Evolutionary conservation across 2,329 filamentous ascomycete genomes (phyloP).

Genomic region (Pestalotiopsis sp.): DNA sequence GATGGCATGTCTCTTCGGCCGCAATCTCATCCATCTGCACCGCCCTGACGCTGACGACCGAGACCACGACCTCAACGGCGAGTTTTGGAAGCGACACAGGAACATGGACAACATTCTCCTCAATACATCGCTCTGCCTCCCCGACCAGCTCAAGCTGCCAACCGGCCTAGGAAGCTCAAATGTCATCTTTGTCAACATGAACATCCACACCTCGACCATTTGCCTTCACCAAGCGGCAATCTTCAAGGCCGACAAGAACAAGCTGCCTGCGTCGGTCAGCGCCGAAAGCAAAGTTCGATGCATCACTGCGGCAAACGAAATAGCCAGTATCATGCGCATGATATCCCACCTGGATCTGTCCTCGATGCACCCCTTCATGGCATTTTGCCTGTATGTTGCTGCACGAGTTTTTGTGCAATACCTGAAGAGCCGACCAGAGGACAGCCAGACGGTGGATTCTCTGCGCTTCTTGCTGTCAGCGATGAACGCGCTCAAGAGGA

Average conservation of each 20-base stretch:
- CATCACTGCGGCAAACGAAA: constrained; percentile 90
- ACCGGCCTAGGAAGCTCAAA: constrained; percentile 77
- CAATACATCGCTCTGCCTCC: constrained; percentile 84
- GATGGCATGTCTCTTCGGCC: constrained; percentile 87
- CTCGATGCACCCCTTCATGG: constrained; percentile 91
- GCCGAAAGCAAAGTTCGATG: constrained; percentile 92
- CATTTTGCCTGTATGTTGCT: constrained; percentile 95
- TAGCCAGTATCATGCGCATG: constrained; percentile 93
- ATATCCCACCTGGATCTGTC: constrained; percentile 88
- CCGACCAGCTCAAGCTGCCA: constrained; percentile 78
- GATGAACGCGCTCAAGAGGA: constrained; percentile 85
- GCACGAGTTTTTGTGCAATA: constrained; percentile 95
- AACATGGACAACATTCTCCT: constrained; percentile 87
- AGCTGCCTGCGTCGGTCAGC: constrained; percentile 73
- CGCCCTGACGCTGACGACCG: constrained; percentile 79
- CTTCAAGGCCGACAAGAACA: constrained; percentile 92
- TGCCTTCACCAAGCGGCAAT: constrained; percentile 98
- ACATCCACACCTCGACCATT: constrained; percentile 93
- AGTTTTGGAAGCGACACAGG: constrained; percentile 94
- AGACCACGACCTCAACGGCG: constrained; percentile 86
- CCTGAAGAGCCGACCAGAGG: constrained; percentile 88
- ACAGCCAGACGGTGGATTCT: constrained; percentile 76
- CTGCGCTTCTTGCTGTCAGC: constrained; percentile 89
- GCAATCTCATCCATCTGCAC: constrained; percentile 89
- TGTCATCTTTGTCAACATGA: constrained; percentile 93